Conservation (phyloP, 345 rosid genomes). For the Camelina hispida region DNA sequence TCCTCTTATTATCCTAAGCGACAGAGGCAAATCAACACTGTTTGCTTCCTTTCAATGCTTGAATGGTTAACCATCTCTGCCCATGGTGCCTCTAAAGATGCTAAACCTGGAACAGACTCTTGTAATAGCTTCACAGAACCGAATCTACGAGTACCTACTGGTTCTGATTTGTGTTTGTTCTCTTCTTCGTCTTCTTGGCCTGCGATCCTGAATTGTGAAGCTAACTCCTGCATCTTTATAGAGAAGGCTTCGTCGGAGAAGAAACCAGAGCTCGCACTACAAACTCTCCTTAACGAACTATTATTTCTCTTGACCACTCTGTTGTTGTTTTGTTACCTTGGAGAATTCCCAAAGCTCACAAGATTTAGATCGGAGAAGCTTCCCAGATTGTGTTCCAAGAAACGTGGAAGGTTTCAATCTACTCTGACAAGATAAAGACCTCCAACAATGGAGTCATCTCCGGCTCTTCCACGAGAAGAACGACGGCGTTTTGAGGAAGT, state of each 20-base stretch:
- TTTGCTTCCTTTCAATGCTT: conserved; percentile 66
- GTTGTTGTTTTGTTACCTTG: conserved; percentile 1
- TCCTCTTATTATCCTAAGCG: conserved; percentile 65
- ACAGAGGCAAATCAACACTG: conserved; percentile 61
- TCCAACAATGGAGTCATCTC: conserved; percentile 24
- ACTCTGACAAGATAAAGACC: conserved; percentile 28
- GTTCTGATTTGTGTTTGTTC: conserved; percentile 20
- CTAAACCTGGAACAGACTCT: conserved; percentile 42
- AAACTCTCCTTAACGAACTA: conserved; percentile 37
- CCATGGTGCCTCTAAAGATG: conserved; percentile 42
- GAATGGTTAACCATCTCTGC: conserved; percentile 38
- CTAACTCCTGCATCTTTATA: conserved; percentile 36
- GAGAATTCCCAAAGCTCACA: conserved; percentile 38
- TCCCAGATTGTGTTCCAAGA: conserved; percentile 39
- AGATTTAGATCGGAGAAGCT: conserved; percentile 39
- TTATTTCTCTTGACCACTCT: conserved; percentile 1
- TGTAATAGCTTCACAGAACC: conserved; percentile 29
- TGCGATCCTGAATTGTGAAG: conserved; percentile 24
- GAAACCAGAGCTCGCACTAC: conserved; percentile 44
- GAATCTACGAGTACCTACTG: conserved; percentile 10
- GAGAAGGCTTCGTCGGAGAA: conserved; percentile 45
- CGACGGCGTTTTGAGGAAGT: conserved; percentile 39
- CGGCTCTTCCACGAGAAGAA: conserved; percentile 2
- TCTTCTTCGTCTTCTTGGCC: conserved; percentile 25
- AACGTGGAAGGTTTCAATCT: conserved; percentile 32